Evolutionary conservation across 2,329 filamentous ascomycete species (phyloP).

Genomic region (Fusarium proliferatum): DNA sequence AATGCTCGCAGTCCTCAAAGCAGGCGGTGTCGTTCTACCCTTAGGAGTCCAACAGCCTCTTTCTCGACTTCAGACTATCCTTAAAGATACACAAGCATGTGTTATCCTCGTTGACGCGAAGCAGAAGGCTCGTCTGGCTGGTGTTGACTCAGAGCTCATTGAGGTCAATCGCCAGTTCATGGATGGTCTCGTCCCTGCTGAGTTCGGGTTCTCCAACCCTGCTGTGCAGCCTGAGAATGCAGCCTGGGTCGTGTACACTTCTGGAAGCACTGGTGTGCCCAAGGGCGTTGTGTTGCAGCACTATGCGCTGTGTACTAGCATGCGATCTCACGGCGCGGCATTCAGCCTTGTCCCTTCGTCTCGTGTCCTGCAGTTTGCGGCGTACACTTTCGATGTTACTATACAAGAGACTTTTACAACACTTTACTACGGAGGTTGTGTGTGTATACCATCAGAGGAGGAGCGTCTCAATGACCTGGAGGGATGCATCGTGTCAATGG

Average conservation of each 20-base stretch:
- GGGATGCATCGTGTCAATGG: not conserved
- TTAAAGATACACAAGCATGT: not conserved
- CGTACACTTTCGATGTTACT: not conserved
- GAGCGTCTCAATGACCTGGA: not conserved
- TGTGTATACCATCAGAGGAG: not conserved
- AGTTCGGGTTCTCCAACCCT: not conserved
- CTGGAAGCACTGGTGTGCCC: not conserved
- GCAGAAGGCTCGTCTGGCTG: not conserved
- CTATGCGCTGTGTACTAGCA: not conserved
- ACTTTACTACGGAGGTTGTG: not conserved
- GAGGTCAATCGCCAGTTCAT: not conserved
- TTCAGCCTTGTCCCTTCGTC: not conserved
- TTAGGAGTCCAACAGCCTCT: not conserved
- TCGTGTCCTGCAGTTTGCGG: not conserved
- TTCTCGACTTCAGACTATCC: not conserved
- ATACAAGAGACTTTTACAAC: conserved; percentile 4
- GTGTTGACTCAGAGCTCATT: not conserved
- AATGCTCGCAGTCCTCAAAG: not conserved
- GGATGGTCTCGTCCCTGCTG: not conserved
- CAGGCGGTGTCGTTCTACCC: not conserved
- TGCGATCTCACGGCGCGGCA: not conserved
- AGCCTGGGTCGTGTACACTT: not conserved
- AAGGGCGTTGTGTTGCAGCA: not conserved
- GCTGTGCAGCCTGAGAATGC: not conserved
- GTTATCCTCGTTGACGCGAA: not conserved